Evolutionary conservation across 106 monocot species (phyloP).

Genomic region (Agapanthus africanus): DNA sequence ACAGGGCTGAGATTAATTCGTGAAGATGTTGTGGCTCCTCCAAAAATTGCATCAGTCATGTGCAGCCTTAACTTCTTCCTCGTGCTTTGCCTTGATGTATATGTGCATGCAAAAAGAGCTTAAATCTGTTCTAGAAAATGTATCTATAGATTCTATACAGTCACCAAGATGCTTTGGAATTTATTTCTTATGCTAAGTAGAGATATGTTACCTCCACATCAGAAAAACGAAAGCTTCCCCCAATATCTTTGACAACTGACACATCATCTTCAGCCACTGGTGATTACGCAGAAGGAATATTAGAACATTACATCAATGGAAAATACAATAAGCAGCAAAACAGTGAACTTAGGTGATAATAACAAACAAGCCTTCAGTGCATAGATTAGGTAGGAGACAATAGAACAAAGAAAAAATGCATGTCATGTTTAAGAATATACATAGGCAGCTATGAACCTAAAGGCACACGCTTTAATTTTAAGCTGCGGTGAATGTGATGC

Average conservation of each 20-base stretch:
- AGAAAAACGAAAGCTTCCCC: conserved; percentile 71
- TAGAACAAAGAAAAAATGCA: background rate
- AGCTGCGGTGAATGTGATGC: background rate
- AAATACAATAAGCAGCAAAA: background rate
- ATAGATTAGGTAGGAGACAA: background rate
- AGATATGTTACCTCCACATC: conserved; percentile 60
- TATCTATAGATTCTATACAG: no score
- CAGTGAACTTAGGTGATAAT: background rate
- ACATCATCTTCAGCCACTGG: conserved; percentile 91
- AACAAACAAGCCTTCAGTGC: background rate
- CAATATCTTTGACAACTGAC: conserved; percentile 60
- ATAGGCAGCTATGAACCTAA: background rate
- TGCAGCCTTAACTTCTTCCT: conserved; percentile 70
- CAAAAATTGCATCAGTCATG: conserved; percentile 98
- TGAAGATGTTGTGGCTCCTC: conserved; percentile 35
- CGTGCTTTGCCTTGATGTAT: conserved; percentile 58
- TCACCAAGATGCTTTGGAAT: background rate
- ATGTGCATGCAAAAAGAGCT: background rate
- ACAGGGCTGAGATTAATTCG: conserved; percentile 11
- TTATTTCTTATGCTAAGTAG: background rate
- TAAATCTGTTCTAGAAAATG: background rate
- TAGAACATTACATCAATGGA: background rate
- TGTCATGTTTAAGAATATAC: no score
- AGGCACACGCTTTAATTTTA: background rate
- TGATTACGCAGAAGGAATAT: conserved; percentile 35